These are phyloP conservation scores for Rossbeevera mucosa DNA, from an alignment of 768 basidiomycete genomes.

Conservation along the genomic window DNA sequence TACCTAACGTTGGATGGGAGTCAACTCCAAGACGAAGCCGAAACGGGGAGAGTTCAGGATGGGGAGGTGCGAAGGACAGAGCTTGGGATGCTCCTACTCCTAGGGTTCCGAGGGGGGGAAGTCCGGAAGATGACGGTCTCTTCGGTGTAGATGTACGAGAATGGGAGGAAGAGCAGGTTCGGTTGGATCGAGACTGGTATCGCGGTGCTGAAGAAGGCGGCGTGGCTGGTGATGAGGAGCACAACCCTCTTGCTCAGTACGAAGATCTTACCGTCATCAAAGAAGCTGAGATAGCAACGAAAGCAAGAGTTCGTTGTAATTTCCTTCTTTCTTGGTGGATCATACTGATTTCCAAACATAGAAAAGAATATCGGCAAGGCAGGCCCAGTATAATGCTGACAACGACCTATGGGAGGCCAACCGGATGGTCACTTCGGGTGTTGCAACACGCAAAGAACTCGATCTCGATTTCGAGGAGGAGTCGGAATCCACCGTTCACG, in stretches of 20 bases:
- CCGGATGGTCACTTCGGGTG: conserved; percentile 94
- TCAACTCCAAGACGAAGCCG: conserved; percentile 70
- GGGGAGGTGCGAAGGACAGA: conserved; percentile 52
- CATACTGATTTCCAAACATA: conserved; percentile 27
- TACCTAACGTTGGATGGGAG: conserved; percentile 93
- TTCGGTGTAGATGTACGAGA: conserved; percentile 73
- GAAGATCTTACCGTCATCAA: conserved; percentile 74
- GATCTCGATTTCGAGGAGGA: conserved; percentile 97
- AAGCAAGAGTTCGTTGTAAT: conserved; percentile 55
- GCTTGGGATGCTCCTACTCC: conserved; percentile 88
- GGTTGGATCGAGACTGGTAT: conserved; percentile 95
- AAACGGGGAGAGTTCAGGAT: conserved; percentile 55
- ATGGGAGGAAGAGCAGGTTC: conserved; percentile 97
- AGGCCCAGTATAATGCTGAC: conserved; percentile 98
- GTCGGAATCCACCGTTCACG: conserved; percentile 92
- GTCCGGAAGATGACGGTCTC: conserved; percentile 64
- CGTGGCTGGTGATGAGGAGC: conserved; percentile 83
- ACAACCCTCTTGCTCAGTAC: conserved; percentile 90
- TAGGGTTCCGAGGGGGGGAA: conserved; percentile 57
- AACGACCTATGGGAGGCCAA: conserved; percentile 99
- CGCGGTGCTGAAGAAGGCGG: conserved; percentile 84
- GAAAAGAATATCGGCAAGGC: conserved; percentile 89
- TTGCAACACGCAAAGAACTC: conserved; percentile 79
- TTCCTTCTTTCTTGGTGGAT: not conserved
- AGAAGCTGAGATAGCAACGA: conserved; percentile 70